phyloP scores from a whole-genome alignment of 2,329 filamentous ascomycete genomes.

The Aspergillus fumigatiaffinis region DNA sequence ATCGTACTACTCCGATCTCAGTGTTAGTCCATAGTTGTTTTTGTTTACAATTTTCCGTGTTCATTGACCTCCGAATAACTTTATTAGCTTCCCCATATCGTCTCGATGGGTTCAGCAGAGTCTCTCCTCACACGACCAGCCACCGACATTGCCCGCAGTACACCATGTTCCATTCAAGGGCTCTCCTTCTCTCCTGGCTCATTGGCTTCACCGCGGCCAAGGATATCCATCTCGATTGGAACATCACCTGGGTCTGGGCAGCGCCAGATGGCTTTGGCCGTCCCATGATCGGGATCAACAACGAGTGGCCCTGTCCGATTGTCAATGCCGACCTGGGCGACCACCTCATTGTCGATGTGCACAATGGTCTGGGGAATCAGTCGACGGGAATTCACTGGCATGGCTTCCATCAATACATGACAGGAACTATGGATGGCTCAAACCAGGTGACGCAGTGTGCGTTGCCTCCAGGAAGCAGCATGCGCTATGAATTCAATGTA shows the following conservation, averaged over 20 bases:
- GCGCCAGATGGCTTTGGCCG: conserved; percentile 67
- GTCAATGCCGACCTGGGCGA: conserved; percentile 38
- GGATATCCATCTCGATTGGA: conserved; percentile 42
- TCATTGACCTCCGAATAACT: neutral
- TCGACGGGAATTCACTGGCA: conserved; percentile 56
- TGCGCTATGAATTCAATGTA: conserved; percentile 63
- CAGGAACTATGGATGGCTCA: conserved; percentile 68
- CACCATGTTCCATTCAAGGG: neutral
- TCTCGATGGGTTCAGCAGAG: neutral
- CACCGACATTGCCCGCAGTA: neutral
- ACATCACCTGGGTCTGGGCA: conserved; percentile 66
- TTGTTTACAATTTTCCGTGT: neutral
- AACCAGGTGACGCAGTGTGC: conserved; percentile 63
- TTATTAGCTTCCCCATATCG: neutral
- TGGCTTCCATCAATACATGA: conserved; percentile 65
- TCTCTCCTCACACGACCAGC: neutral
- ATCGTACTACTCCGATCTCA: neutral
- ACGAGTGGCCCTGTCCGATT: conserved; percentile 68
- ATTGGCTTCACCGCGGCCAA: conserved; percentile 3
- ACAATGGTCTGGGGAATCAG: conserved; percentile 37
- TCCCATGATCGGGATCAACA: conserved; percentile 71
- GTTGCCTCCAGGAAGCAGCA: conserved; percentile 60
- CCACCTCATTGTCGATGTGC: conserved; percentile 36
- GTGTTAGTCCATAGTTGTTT: neutral
- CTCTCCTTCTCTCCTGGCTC: neutral